phyloP scores from a whole-genome alignment of 2,329 filamentous ascomycete species.

The Albifimbria verrucaria region DNA sequence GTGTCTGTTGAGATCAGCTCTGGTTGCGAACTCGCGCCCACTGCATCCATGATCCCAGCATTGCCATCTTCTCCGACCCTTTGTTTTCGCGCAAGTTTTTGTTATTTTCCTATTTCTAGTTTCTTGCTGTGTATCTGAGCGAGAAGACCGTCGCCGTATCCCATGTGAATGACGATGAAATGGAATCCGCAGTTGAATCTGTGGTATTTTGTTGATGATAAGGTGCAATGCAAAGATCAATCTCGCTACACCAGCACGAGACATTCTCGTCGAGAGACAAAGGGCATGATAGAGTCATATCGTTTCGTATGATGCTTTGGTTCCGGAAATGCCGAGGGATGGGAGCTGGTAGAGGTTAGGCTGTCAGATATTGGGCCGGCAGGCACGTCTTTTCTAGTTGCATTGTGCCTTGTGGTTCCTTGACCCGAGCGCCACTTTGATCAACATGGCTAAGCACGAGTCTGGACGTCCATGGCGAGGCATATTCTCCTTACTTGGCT shows the following conservation, averaged over 20 bases:
- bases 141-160: not conserved
- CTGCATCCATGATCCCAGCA: not conserved
- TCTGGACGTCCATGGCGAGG: not conserved
- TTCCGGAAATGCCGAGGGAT: not conserved
- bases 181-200: not conserved
- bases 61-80: too few relatives aligned
- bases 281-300: not conserved
- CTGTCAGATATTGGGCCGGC: not conserved
- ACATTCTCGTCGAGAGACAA: not conserved
- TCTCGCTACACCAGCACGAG: not conserved
- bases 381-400: not conserved
- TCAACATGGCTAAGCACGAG: not conserved
- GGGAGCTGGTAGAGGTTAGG: not conserved
- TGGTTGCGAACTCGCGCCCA: not conserved
- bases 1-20: not conserved
- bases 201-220: not conserved
- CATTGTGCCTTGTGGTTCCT: not conserved
- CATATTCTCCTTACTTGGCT: not conserved
- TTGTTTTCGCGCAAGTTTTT: too few relatives aligned
- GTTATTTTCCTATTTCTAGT: too few relatives aligned
- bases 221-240: not conserved
- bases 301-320: not conserved
- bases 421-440: not conserved
- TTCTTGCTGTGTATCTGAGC: too few relatives aligned
- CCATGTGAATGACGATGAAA: not conserved